phyloP scores from a whole-genome alignment of 108 stramenopile species.

The Skeletonema potamos region DNA sequence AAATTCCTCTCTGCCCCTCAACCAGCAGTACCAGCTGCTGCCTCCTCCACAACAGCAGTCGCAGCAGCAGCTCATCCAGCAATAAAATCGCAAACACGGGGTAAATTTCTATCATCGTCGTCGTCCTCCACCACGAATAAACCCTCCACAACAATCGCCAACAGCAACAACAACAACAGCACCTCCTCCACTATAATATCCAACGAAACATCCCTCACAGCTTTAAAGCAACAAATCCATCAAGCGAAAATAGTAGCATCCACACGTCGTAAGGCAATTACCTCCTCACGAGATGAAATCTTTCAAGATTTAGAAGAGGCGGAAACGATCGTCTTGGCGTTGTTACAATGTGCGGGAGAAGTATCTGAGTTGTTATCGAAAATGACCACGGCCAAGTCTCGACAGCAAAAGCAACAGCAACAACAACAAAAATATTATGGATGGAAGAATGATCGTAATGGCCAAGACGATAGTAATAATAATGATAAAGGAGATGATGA shows the following conservation, averaged over 20 bases:
- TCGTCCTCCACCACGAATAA: neutral
- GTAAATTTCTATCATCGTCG: constrained; percentile 26
- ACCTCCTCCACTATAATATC: neutral
- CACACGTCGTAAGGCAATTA: constrained; percentile 4
- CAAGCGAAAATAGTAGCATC: constrained; percentile 14
- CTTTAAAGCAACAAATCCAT: constrained; percentile 1
- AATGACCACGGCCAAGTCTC: constrained; percentile 28
- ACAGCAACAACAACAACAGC: neutral
- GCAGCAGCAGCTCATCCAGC: neutral
- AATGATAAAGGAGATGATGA: neutral
- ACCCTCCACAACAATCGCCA: neutral
- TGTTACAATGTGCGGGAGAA: constrained; percentile 22
- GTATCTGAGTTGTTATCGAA: constrained; percentile 19
- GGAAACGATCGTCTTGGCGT: constrained; percentile 31
- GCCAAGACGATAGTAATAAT: neutral
- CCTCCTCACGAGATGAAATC: constrained; percentile 3
- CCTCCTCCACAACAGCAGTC: neutral
- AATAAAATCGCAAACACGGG: constrained; percentile 10
- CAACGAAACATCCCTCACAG: neutral
- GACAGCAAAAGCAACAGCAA: neutral
- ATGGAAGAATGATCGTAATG: neutral
- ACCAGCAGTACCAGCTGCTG: neutral
- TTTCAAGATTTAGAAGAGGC: constrained; percentile 33
- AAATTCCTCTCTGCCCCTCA: constrained; percentile 34
- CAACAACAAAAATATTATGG: too few relatives aligned